phyloP scores from a whole-genome alignment of 2,329 filamentous ascomycete species.

The Lecanicillium sp. region DNA sequence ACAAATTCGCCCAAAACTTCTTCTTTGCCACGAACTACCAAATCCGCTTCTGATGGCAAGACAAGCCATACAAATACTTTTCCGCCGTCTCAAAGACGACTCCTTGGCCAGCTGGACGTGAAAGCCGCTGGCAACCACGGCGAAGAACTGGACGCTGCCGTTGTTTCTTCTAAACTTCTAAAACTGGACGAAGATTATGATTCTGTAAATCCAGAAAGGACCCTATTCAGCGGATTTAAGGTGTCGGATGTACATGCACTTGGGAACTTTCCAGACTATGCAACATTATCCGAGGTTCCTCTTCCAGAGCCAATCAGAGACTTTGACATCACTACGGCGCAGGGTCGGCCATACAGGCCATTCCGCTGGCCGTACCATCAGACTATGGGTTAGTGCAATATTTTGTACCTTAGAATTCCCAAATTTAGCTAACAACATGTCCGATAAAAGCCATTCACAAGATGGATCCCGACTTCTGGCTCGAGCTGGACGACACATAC shows the following conservation, averaged over 20 bases:
- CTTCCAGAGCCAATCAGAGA: conserved; percentile 51
- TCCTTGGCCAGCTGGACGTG: too few relatives aligned
- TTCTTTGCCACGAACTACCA: too few relatives aligned
- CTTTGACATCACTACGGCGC: conserved; percentile 61
- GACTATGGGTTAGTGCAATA: conserved; percentile 64
- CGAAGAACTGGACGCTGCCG: too few relatives aligned
- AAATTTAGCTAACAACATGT: conserved; percentile 20
- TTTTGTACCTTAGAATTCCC: neutral
- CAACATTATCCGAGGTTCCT: conserved; percentile 61
- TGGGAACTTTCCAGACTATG: conserved; percentile 71
- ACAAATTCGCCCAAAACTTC: too few relatives aligned
- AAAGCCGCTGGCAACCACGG: too few relatives aligned
- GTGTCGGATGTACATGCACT: conserved; percentile 58
- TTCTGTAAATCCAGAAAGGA: conserved; percentile 26
- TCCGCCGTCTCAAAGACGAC: too few relatives aligned
- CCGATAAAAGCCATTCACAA: conserved; percentile 57
- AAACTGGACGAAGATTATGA: conserved; percentile 18
- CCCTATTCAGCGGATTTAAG: conserved; percentile 59
- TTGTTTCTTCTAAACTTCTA: too few relatives aligned
- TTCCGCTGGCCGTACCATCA: conserved; percentile 83
- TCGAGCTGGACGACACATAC: conserved; percentile 78
- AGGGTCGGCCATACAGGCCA: conserved; percentile 68
- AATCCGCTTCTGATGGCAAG: too few relatives aligned
- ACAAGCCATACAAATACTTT: too few relatives aligned
- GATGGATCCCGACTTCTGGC: conserved; percentile 76